These are phyloP conservation scores for Boletus sp. DNA, from an alignment of 768 basidiomycete species.

Conservation along the genomic window DNA sequence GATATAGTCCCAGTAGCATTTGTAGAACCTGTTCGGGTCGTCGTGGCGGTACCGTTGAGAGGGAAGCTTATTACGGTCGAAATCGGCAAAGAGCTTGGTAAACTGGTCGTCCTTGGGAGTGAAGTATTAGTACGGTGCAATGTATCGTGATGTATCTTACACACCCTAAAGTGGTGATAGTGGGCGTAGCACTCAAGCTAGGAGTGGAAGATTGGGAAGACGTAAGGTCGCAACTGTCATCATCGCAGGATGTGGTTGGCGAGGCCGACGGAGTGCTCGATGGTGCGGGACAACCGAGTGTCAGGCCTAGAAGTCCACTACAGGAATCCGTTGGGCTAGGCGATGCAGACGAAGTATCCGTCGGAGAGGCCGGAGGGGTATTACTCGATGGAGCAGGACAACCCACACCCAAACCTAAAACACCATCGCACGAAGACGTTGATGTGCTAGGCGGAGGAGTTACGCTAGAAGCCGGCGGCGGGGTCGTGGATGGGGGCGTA, in stretches of 20 bases:
- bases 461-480: neutral
- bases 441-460: neutral
- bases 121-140: neutral
- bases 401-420: conserved; percentile 1
- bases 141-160: neutral
- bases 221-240: neutral
- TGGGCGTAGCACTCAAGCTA: conserved; percentile 1
- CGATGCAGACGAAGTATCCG: neutral
- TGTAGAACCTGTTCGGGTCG: neutral
- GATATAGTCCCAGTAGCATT: conserved; percentile 4
- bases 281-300: conserved; percentile 13
- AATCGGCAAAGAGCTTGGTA: conserved; percentile 1
- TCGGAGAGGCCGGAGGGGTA: neutral
- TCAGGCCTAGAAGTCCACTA: conserved; percentile 4
- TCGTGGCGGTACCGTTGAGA: conserved; percentile 8
- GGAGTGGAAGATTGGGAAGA: neutral
- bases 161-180: conserved; percentile 11
- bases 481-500: neutral
- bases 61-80: conserved; percentile 35
- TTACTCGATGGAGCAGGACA: conserved; percentile 5
- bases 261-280: conserved; percentile 1
- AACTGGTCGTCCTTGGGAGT: neutral
- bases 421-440: conserved; percentile 3
- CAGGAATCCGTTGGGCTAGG: conserved; percentile 5
- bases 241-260: neutral